Conservation (phyloP, 2,329 filamentous ascomycete genomes). For the Metarhizium guizhouense region DNA sequence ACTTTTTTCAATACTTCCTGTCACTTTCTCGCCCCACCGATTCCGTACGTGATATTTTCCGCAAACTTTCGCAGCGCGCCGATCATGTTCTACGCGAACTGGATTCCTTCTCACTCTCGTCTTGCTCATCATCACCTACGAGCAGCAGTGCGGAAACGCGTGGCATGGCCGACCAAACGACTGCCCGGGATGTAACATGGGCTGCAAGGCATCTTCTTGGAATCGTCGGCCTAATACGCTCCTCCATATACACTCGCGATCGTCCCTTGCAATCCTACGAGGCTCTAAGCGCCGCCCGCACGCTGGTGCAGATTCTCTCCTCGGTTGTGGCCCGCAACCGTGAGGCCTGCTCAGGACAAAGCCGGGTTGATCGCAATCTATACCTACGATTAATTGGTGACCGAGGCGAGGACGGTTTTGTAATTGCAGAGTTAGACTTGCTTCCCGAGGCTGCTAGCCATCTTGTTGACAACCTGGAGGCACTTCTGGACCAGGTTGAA, state of each 20-base stretch:
- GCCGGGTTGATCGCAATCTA: slow-evolving; percentile 30
- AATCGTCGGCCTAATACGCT: slow-evolving; percentile 33
- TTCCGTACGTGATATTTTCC: slow-evolving; percentile 34
- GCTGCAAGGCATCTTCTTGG: slow-evolving; percentile 37
- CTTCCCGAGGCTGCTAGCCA: slow-evolving; percentile 35
- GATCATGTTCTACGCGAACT: slow-evolving; percentile 21
- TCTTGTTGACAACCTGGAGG: slow-evolving; percentile 14
- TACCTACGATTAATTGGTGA: slow-evolving; percentile 40
- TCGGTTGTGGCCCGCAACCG: slow-evolving; percentile 7
- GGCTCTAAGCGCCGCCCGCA: slow-evolving; percentile 15
- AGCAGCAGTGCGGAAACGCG: not conserved
- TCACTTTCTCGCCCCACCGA: slow-evolving; percentile 35
- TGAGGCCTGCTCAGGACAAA: not conserved
- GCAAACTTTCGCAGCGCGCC: slow-evolving; percentile 37
- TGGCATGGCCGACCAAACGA: not conserved
- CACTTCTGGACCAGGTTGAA: too few species aligned
- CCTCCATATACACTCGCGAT: slow-evolving; percentile 28
- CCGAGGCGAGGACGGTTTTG: slow-evolving; percentile 30
- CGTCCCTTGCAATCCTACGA: too few species aligned
- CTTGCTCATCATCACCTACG: not conserved
- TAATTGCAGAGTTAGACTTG: slow-evolving; percentile 33
- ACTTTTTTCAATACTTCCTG: slow-evolving; percentile 45
- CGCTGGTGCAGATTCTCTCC: too few species aligned
- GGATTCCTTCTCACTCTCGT: slow-evolving; percentile 9
- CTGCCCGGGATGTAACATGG: slow-evolving; percentile 34